A percentile compares a stretch with the other conserved stretches of the same genome.
Conservation (phyloP, 148 eudicot species). For the Dianthus caryophyllus region DNA sequence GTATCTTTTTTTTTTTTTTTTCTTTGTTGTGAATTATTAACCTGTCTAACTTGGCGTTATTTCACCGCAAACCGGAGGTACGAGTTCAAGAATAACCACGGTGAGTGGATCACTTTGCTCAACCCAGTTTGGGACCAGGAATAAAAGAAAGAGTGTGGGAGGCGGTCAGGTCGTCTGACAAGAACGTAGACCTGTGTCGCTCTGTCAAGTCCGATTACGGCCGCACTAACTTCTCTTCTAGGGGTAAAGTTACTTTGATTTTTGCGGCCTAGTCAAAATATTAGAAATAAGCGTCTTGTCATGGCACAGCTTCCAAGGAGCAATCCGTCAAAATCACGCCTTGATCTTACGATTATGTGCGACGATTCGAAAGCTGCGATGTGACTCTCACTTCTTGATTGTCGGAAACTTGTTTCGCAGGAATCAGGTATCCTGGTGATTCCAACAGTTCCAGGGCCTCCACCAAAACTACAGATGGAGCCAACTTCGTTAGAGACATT, state of each 20-base stretch:
- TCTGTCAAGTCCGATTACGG: conserved; percentile 50
- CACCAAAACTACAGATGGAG: conserved; percentile 70
- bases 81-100: conserved; percentile 86
- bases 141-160: conserved; percentile 72
- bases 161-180: conserved; percentile 52
- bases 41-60: no score
- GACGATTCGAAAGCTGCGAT: not conserved
- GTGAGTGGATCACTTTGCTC: conserved; percentile 60
- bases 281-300: no score
- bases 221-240: conserved; percentile 61
- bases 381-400: not conserved
- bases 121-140: conserved; percentile 76
- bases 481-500: conserved; percentile 53
- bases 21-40: no score
- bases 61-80: conserved; percentile 45
- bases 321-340: not conserved
- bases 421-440: conserved; percentile 66
- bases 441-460: conserved; percentile 85
- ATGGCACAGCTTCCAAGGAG: no score
- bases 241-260: conserved; percentile 42
- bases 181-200: conserved; percentile 39
- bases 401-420: conserved; percentile 19
- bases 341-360: not conserved
- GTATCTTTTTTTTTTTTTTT: no score
- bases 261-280: no score